A percentile compares a stretch with the other conserved stretches of the same genome.
phyloP scores from a whole-genome alignment of 164 flowering plant species.

The Umbellularia californica region DNA sequence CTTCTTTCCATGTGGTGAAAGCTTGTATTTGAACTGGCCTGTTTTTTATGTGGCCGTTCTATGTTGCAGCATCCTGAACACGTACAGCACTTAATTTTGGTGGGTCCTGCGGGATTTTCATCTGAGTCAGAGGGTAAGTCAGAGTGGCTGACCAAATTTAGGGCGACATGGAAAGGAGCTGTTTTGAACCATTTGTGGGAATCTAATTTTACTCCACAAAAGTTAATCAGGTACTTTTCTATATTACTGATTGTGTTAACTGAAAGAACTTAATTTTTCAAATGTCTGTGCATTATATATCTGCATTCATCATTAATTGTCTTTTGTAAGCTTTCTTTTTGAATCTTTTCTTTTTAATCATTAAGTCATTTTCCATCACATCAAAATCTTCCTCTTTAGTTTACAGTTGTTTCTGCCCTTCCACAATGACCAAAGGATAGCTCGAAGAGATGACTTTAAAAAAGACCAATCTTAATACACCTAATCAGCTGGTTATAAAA shows the following conservation, averaged over 20 bases:
- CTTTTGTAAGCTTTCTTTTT: neutral
- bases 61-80: constrained; percentile 86
- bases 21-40: neutral
- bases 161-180: constrained; percentile 95
- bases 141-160: constrained; percentile 55
- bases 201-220: constrained; percentile 91
- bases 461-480: too few species aligned
- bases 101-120: constrained; percentile 89
- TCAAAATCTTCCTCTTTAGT: too few species aligned
- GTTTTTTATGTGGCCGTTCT: constrained; percentile 12
- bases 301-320: neutral
- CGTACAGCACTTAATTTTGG: constrained; percentile 78
- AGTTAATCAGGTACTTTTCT: constrained; percentile 56
- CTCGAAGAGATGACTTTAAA: too few species aligned
- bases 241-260: neutral
- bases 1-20: neutral
- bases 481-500: too few species aligned
- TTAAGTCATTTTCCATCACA: too few species aligned
- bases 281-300: neutral
- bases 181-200: constrained; percentile 86
- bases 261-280: neutral
- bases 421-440: too few species aligned
- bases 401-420: too few species aligned
- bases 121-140: constrained; percentile 57
- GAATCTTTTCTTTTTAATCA: too few species aligned